Evolutionary conservation across 108 stramenopile species (phyloP).

Genomic region (Schizochytrium sp.): DNA sequence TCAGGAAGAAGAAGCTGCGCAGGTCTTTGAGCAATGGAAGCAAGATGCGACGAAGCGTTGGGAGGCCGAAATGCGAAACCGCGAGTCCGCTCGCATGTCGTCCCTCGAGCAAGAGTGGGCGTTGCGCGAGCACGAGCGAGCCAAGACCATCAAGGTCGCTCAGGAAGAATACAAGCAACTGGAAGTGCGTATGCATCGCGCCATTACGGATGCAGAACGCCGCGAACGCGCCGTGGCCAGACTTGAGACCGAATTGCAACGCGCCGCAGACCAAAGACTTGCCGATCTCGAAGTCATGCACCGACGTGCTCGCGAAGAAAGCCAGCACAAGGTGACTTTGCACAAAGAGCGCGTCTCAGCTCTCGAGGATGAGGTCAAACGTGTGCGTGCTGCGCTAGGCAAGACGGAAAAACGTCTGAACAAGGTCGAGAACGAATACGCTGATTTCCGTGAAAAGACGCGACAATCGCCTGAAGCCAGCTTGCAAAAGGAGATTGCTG

Average conservation of each 20-base stretch:
- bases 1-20: neutral
- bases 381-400: neutral
- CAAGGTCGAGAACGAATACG: constrained; percentile 28
- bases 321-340: neutral
- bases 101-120: neutral
- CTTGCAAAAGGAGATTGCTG: constrained; percentile 32
- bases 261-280: neutral
- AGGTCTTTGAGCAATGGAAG: neutral
- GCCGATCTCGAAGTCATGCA: neutral
- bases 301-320: neutral
- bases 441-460: constrained; percentile 27
- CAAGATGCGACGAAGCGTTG: neutral
- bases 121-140: constrained; percentile 10
- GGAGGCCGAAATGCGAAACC: neutral
- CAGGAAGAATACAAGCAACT: neutral
- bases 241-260: neutral
- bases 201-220: constrained; percentile 9
- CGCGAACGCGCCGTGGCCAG: neutral
- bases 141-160: neutral
- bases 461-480: constrained; percentile 35
- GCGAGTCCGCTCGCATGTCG: neutral
- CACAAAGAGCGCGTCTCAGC: neutral
- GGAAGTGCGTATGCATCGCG: neutral
- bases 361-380: neutral
- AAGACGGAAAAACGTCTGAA: neutral